These are phyloP conservation scores for Dryadomyces quercivorus DNA, from an alignment of 2,329 filamentous ascomycete species.

Conservation along the genomic window DNA sequence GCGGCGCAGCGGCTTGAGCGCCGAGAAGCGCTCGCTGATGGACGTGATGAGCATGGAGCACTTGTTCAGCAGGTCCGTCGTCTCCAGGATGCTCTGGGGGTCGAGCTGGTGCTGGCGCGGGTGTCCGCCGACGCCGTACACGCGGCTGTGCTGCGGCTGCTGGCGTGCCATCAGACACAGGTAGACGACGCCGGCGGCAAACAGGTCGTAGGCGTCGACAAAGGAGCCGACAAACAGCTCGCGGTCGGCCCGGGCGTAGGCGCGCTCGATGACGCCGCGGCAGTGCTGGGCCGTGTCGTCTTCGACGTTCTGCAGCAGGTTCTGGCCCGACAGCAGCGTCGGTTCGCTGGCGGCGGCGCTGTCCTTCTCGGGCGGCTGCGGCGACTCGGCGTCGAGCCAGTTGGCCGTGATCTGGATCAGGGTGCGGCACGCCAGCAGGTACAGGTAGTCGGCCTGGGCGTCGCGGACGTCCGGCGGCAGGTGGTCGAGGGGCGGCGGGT, in stretches of 20 bases:
- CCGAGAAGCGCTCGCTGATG: slow-evolving; percentile 2
- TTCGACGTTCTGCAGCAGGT: slow-evolving; percentile 1
- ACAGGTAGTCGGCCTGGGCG: not conserved
- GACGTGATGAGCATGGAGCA: slow-evolving; percentile 6
- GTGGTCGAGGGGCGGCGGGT: not conserved
- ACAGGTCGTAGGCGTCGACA: slow-evolving; percentile 9
- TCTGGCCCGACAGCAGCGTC: not conserved
- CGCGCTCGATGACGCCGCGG: slow-evolving; percentile 4
- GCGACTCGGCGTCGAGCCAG: not conserved
- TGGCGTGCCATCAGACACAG: slow-evolving; percentile 1
- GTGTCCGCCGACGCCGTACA: not conserved
- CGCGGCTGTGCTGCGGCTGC: not conserved
- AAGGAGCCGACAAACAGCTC: slow-evolving; percentile 4
- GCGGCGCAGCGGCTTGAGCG: slow-evolving; percentile 3
- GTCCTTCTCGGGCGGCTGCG: not conserved
- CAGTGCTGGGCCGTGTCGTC: slow-evolving; percentile 4
- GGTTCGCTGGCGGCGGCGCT: not conserved
- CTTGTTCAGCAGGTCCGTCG: slow-evolving; percentile 4
- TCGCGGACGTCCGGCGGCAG: not conserved
- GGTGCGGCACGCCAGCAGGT: slow-evolving; percentile 6
- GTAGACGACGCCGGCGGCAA: slow-evolving; percentile 5
- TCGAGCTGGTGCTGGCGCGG: not conserved
- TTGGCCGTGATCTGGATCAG: slow-evolving; percentile 2
- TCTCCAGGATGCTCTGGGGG: not conserved
- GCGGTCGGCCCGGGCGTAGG: slow-evolving; percentile 4